Base-by-base conservation (phyloP, 176 grass and related monocot species). In the Carex littledalei region DNA sequence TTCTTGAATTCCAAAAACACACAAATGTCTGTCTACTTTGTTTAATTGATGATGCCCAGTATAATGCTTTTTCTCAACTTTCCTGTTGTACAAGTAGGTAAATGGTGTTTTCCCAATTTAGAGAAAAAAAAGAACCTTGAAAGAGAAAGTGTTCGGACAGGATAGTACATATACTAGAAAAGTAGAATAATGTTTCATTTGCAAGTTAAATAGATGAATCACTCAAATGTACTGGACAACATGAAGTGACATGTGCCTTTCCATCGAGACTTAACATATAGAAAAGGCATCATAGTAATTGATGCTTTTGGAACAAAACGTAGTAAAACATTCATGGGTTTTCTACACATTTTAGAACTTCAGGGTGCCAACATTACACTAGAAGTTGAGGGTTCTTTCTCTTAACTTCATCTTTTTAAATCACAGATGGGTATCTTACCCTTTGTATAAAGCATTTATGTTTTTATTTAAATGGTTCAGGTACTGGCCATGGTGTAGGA, bases 401-500 rank as follows among this genome's bases (percentile, higher is more conserved):
- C 4, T 16, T 18, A 70, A 41, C 16, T 70, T 29, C 5, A 18
- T n/a, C 4, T 41, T 41, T 70, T 70, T 70, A 41, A 37, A 39
- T 18, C 67, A n/a, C 4, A 45, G 45, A 75, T 20, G 10, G 12
- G 17, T 21, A 70, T 41, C 34, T 70, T 54, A 54, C 21, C 21
- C 0, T 52, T 20, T 88, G 66, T 74, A 72, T 88, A 83, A 2
- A 84, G 49, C 18, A 34, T 24, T 74, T 84, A 79, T 21, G 57
- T 89, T 89, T 64, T 5, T 84, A 64, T 70, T 67, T 84, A 16
- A 24, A 58, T 70, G 45, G 84, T 91, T 74, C 88, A 98, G 95
- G 95, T 65, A 98, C 95, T 83, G 95, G 95, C 76, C 95, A 98
- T 90, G 95, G 95, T 57, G 95, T 98, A 78, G 95, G 95, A 84